Base-by-base conservation (phyloP, 2,329 filamentous ascomycete species). In the Talaromyces islandicus region DNA sequence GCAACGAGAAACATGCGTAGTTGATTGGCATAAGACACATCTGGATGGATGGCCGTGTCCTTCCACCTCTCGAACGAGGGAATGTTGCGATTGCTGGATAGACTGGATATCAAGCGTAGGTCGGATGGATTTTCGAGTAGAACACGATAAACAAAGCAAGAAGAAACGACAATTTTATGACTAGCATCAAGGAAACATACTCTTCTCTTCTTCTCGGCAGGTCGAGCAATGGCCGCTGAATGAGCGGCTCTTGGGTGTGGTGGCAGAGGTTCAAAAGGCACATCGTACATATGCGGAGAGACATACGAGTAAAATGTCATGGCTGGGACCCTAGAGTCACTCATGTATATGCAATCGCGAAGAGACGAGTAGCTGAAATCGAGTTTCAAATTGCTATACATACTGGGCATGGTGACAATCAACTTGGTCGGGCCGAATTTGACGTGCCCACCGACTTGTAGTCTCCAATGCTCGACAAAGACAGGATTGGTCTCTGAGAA, bases 101-200 rank as follows among this genome's bases (percentile, higher is more conserved):
- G 60, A 5, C 63, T 60, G 35, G 67, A 60, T 19, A 74, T 64
- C 7, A 57, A 66, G 43, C 69, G 63, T 5, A 63, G 57, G 43
- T 76, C 72, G 1, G 56, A 59, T 3, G 73, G 55, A 21, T 65
- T 56, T 17, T 29, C 58, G 14, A 78, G 61, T n/a, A 58, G 55
- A 54, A 79, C 68, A 27, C 77, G 77, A 64, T 85, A 86, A 21
- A 67, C 74, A 9, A 88, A 77, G 0, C 66, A 69, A 3, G 59
- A 64, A 1, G 63, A 64, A 14, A 67, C 64, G 25, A 67, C 57
- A 7, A 55, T 30, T 53, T 61, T 63, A 54, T 69, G 68, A 2
- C 54, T 43, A 5, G 19, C n/a, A 7, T 60, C 54, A 50, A 69
- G 63, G 60, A 61, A 55, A 2, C 65, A 59, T 10, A 69, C 63